Evolutionary conservation across 2,329 filamentous ascomycete species (phyloP).

Genomic region (Calonectria multiphialidica): DNA sequence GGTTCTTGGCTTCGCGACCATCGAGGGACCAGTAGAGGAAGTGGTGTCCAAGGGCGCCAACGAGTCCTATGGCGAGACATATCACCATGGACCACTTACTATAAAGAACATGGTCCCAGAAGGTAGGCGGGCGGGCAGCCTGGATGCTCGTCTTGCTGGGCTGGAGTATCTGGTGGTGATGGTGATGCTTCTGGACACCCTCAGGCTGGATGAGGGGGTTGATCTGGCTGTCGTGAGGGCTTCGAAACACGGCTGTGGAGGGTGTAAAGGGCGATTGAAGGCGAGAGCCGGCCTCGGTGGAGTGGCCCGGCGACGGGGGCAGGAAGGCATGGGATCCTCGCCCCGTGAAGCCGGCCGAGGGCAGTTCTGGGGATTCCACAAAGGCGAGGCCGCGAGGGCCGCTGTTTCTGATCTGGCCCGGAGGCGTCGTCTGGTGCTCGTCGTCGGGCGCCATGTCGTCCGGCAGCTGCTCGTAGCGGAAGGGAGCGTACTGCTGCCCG

Average conservation of each 20-base stretch:
- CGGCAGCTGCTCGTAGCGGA: background rate
- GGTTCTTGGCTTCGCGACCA: slow-evolving; percentile 12
- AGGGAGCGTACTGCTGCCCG: background rate
- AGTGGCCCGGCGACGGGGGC: slow-evolving; percentile 6
- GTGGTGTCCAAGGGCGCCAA: slow-evolving; percentile 18
- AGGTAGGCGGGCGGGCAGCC: background rate
- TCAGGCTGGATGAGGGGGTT: slow-evolving; percentile 9
- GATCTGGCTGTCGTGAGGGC: slow-evolving; percentile 13
- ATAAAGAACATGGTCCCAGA: slow-evolving; percentile 12
- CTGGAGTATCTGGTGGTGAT: background rate
- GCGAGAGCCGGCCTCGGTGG: background rate
- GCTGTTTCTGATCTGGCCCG: background rate
- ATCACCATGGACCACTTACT: slow-evolving; percentile 28
- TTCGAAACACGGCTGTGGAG: slow-evolving; percentile 7
- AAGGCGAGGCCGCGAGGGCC: background rate
- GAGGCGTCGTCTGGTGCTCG: background rate
- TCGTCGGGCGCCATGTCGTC: slow-evolving; percentile 2
- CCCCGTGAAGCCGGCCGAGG: background rate
- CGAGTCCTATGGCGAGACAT: slow-evolving; percentile 16
- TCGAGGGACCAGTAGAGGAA: slow-evolving; percentile 10
- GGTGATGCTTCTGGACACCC: background rate
- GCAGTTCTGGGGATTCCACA: slow-evolving; percentile 6
- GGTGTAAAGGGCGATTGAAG: slow-evolving; percentile 15
- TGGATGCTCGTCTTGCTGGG: slow-evolving; percentile 6
- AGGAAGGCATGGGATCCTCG: background rate